A percentile compares a stretch with the other conserved stretches of the same genome.
Conservation (phyloP, 305 asterid species). For the Withania somnifera region DNA sequence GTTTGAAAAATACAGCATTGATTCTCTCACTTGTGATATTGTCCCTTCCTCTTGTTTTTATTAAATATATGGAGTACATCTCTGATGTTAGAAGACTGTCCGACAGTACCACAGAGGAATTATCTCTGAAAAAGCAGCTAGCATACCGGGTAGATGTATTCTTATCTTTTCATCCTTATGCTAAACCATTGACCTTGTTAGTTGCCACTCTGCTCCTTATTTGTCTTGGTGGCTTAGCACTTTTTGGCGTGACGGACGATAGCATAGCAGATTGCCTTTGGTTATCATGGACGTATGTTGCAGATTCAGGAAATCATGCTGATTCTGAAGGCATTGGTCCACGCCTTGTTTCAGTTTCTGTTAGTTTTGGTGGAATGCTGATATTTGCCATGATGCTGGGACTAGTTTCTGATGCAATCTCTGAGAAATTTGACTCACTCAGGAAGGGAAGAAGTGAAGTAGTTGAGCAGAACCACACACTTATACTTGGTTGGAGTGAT, state of each 20-base stretch:
- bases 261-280: slow-evolving; percentile 69
- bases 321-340: slow-evolving; percentile 73
- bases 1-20: slow-evolving; percentile 48
- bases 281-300: slow-evolving; percentile 89
- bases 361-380: slow-evolving; percentile 94
- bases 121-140: slow-evolving; percentile 65
- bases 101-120: slow-evolving; percentile 53
- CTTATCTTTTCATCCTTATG: slow-evolving; percentile 71
- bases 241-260: slow-evolving; percentile 73
- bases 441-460: slow-evolving; percentile 95
- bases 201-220: slow-evolving; percentile 73
- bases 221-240: slow-evolving; percentile 74
- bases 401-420: slow-evolving; percentile 86
- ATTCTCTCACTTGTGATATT: slow-evolving; percentile 40
- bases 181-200: slow-evolving; percentile 74
- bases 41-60: slow-evolving; percentile 53
- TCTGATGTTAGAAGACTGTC: slow-evolving; percentile 47
- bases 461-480: slow-evolving; percentile 79
- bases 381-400: slow-evolving; percentile 98
- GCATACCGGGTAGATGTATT: slow-evolving; percentile 68
- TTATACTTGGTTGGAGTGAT: slow-evolving; percentile 94
- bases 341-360: slow-evolving; percentile 63
- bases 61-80: slow-evolving; percentile 56
- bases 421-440: slow-evolving; percentile 89
- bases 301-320: slow-evolving; percentile 79